These are phyloP conservation scores for Hypomyces perniciosus DNA, from an alignment of 2,329 filamentous ascomycete species.

Conservation along the genomic window DNA sequence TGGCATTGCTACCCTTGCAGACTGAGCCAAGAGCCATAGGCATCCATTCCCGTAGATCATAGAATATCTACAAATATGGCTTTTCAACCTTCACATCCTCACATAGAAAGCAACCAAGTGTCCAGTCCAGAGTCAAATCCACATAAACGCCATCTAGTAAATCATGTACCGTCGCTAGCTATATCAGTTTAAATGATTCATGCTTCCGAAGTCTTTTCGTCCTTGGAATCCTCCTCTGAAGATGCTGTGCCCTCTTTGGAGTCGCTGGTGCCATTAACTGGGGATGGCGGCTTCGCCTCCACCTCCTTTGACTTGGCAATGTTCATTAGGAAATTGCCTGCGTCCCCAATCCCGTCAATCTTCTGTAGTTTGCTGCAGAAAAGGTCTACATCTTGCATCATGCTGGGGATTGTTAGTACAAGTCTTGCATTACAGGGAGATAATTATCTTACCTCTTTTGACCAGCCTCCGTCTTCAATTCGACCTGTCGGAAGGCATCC, in stretches of 20 bases:
- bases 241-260: slow-evolving; percentile 12
- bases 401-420: slow-evolving; percentile 40
- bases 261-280: slow-evolving; percentile 14
- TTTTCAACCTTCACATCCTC: not conserved
- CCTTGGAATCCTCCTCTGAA: slow-evolving; percentile 6
- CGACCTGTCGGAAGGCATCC: slow-evolving; percentile 59
- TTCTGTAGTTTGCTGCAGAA: slow-evolving; percentile 67
- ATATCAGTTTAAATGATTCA: too few species aligned
- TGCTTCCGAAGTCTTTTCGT: not conserved
- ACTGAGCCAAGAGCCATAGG: too few species aligned
- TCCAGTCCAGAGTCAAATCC: not conserved
- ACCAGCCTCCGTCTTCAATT: slow-evolving; percentile 60
- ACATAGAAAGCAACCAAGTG: not conserved
- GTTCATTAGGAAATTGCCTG: slow-evolving; percentile 62
- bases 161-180: not conserved
- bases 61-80: not conserved
- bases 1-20: too few species aligned
- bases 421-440: not conserved
- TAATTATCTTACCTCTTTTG: slow-evolving; percentile 59
- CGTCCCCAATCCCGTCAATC: slow-evolving; percentile 71
- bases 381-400: slow-evolving; percentile 69
- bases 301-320: slow-evolving; percentile 57
- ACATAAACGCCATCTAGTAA: slow-evolving; percentile 8
- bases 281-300: slow-evolving; percentile 18
- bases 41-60: not conserved